phyloP scores from a whole-genome alignment of 495 filamentous ascomycete genomes.

The Daldinia vernicosa region DNA sequence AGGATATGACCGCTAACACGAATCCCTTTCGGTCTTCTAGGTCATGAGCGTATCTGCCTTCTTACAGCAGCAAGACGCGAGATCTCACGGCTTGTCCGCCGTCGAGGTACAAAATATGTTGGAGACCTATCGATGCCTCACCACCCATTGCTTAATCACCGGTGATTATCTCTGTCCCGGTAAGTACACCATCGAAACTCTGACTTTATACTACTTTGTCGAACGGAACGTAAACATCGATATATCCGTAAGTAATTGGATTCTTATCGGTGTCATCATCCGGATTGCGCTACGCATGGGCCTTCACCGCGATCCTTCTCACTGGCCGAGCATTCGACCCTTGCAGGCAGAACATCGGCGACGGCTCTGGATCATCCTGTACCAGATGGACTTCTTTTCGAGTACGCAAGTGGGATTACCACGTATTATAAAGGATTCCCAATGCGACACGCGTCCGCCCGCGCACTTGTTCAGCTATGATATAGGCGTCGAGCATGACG shows the following conservation, averaged over 20 bases:
- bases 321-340: neutral
- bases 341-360: conserved; percentile 3
- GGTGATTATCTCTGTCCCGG: neutral
- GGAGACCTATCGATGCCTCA: neutral
- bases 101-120: neutral
- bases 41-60: conserved; percentile 3
- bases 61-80: conserved; percentile 1
- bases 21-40: neutral
- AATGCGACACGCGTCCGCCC: conserved; percentile 4
- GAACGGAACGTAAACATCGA: neutral
- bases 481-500: neutral
- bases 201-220: neutral
- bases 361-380: neutral
- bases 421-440: conserved; percentile 5
- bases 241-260: neutral
- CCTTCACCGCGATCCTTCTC: conserved; percentile 1
- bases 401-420: neutral
- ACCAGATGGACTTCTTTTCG: conserved; percentile 4
- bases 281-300: conserved; percentile 3
- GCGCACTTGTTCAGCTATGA: conserved; percentile 6
- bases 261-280: neutral
- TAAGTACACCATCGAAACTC: neutral
- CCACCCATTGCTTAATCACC: neutral
- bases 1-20: neutral
- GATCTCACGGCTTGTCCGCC: neutral